A percentile compares a stretch with the other conserved stretches of the same genome.
These are phyloP conservation scores for Helotiales sp. DNA, from an alignment of 2,329 filamentous ascomycete species.

Conservation along the genomic window DNA sequence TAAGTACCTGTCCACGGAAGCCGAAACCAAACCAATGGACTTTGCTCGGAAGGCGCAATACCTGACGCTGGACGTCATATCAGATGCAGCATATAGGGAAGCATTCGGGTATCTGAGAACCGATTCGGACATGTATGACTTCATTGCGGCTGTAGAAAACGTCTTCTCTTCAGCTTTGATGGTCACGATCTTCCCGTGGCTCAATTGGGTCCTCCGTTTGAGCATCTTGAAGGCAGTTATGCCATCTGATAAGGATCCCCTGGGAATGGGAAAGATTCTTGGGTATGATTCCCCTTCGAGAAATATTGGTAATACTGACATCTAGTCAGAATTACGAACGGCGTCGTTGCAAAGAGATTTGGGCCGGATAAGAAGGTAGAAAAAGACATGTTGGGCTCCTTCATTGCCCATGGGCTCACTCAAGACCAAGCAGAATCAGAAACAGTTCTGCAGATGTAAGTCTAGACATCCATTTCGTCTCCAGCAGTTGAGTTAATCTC, in stretches of 20 bases:
- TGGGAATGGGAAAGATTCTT: slow-evolving; percentile 51
- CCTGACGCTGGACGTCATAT: slow-evolving; percentile 61
- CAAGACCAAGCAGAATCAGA: slow-evolving; percentile 31
- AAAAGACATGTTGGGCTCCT: slow-evolving; percentile 59
- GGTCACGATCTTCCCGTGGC: slow-evolving; percentile 18
- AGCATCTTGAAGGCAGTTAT: slow-evolving; percentile 13
- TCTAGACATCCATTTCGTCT: not conserved
- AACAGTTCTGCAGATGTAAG: slow-evolving; percentile 33
- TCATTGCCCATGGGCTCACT: slow-evolving; percentile 40
- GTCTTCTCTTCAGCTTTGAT: slow-evolving; percentile 11
- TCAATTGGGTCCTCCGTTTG: slow-evolving; percentile 9
- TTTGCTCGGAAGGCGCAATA: slow-evolving; percentile 57
- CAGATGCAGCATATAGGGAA: slow-evolving; percentile 57
- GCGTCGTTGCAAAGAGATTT: slow-evolving; percentile 53
- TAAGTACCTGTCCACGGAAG: slow-evolving; percentile 46
- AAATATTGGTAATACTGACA: slow-evolving; percentile 12
- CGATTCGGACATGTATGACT: slow-evolving; percentile 55
- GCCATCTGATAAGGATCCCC: slow-evolving; percentile 36
- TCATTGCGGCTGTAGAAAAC: slow-evolving; percentile 44
- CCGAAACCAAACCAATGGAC: slow-evolving; percentile 50
- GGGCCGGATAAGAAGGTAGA: slow-evolving; percentile 49
- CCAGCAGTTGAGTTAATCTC: not conserved
- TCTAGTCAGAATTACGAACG: slow-evolving; percentile 44
- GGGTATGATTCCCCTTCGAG: slow-evolving; percentile 44
- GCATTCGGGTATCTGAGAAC: slow-evolving; percentile 54